Evolutionary conservation across 768 basidiomycete genomes (phyloP), one percentile per base, ranked within the genome.

Genomic region (Mycena rebaudengoi): DNA sequence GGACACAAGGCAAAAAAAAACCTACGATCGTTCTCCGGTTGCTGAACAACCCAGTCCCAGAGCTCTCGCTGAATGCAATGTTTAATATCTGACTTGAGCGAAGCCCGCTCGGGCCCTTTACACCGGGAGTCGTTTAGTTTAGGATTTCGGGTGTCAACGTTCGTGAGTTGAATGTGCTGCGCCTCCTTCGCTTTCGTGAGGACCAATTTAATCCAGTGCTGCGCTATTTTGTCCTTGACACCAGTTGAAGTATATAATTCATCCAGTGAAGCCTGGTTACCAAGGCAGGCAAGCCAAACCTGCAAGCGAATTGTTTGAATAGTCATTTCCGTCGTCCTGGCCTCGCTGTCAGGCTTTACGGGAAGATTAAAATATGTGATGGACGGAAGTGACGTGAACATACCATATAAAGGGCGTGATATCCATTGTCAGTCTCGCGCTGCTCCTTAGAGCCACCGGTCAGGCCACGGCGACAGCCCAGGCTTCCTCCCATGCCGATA

Each of bases 151-250:
- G 44, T 57, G 3, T 20, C 13, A 5, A 23, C 13, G 48, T 49
- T 39, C 3, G 25, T 35, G 21, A 40, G 20, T 7, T 32, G 48
- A 21, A 37, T 35, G 1, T 21, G 33, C 45, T 33, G 33, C 21
- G 33, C 20, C 13, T 20, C 40, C 16, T n/a, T 26, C 2, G 40
- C 53, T 29, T 41, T 43, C 5, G 6, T 20, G 33, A 59, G 11
- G 3, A 59, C 21, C 10, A 21, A 1, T 11, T 67, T 46, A 55
- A 78, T 76, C 75, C 75, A 78, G 54, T 51, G 48, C 29, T 55
- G 50, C 1, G 76, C 61, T 25, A 73, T 71, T 52, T 71, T 73
- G 44, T 78, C 76, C 55, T 76, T 76, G 10, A 76, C 64, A 5
- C 76, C 76, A 1, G 71, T 72, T 7, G 59, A 29, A n/a, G 69